Evolutionary conservation across 169 alveolate genomes (phyloP).

Genomic region (Plasmodium falciparum): DNA sequence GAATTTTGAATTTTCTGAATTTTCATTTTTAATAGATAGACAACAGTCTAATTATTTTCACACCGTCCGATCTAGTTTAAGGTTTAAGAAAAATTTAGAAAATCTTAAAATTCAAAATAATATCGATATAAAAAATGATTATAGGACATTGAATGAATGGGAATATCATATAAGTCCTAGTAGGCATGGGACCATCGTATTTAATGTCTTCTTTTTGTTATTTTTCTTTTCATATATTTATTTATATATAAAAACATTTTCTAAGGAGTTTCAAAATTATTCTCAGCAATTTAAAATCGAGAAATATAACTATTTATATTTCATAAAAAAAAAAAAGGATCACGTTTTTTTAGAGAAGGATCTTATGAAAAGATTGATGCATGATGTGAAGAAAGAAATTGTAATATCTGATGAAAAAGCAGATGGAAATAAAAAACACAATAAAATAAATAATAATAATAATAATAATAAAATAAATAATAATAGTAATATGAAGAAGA

Average conservation of each 20-base stretch:
- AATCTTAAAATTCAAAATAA: conserved; percentile 35
- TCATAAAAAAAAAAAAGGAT: neutral
- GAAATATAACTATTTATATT: neutral
- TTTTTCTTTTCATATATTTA: conserved; percentile 56
- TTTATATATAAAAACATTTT: conserved; percentile 54
- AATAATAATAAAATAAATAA: too few relatives aligned
- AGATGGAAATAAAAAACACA: too few relatives aligned
- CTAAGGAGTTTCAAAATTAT: conserved; percentile 17
- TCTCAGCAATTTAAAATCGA: neutral
- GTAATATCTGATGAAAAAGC: too few relatives aligned
- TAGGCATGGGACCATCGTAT: conserved; percentile 71
- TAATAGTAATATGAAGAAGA: too few relatives aligned
- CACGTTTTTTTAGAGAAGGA: neutral
- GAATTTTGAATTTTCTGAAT: conserved; percentile 41
- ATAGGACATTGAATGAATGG: conserved; percentile 70
- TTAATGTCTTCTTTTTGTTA: conserved; percentile 64
- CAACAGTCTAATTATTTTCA: conserved; percentile 8
- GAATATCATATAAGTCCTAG: conserved; percentile 60
- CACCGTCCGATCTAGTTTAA: conserved; percentile 53
- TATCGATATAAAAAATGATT: conserved; percentile 45
- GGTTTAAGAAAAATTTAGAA: conserved; percentile 71
- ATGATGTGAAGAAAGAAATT: too few relatives aligned
- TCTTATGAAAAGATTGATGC: too few relatives aligned
- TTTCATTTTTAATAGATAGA: conserved; percentile 36
- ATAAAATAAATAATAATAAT: too few relatives aligned